Percentiles rank a stretch among this genome's conserved stretches.
phyloP scores from a whole-genome alignment of 768 basidiomycete genomes.

The Daedaleopsis nitida region DNA sequence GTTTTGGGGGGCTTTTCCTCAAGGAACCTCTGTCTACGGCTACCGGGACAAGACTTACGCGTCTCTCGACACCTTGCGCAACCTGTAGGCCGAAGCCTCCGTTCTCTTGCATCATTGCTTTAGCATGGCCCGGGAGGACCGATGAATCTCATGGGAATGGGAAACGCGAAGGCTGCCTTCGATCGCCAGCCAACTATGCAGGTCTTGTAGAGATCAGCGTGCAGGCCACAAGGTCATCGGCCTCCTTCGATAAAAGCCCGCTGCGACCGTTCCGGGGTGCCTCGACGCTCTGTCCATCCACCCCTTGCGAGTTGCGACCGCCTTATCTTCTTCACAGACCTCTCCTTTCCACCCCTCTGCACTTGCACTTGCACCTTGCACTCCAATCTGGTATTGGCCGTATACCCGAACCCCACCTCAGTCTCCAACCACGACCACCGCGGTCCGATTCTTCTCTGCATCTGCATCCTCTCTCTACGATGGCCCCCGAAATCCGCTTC shows the following conservation, averaged over 20 bases:
- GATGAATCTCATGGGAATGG: slow-evolving; percentile 11
- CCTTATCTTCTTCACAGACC: neutral
- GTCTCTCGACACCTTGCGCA: neutral
- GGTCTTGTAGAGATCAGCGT: slow-evolving; percentile 2
- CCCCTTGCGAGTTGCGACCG: neutral
- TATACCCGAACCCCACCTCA: neutral
- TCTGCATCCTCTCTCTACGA: slow-evolving; percentile 5
- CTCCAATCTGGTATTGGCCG: slow-evolving; percentile 24
- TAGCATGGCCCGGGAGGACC: slow-evolving; percentile 4
- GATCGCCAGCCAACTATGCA: neutral
- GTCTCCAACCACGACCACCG: neutral
- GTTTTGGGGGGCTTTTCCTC: neutral
- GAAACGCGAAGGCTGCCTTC: neutral
- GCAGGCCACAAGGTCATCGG: slow-evolving; percentile 14
- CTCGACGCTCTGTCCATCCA: slow-evolving; percentile 3
- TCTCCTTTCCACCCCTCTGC: neutral
- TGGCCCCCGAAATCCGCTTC: slow-evolving; percentile 34
- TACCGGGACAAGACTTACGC: neutral
- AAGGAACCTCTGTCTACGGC: neutral
- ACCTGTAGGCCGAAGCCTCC: neutral
- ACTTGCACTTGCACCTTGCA: neutral
- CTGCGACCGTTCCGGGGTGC: neutral
- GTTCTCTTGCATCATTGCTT: slow-evolving; percentile 6
- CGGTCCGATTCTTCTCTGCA: too few species aligned
- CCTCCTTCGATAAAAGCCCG: slow-evolving; percentile 4